Percentiles rank a stretch among this genome's conserved stretches.
phyloP scores from a whole-genome alignment of 106 monocot species.

The Platanthera guangdongensis region DNA sequence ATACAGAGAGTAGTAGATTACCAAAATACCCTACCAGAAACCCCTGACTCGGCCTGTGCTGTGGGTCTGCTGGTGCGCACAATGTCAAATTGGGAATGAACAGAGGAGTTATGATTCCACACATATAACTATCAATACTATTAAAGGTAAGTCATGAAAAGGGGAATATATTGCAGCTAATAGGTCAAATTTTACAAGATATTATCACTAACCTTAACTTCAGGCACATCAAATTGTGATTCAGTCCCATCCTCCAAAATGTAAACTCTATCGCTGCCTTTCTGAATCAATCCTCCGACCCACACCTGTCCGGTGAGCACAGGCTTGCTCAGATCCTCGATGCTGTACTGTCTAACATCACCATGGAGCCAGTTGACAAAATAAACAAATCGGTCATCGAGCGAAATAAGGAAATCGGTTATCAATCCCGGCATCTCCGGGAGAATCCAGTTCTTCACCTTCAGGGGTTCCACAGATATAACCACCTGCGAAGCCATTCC shows the following conservation, averaged over 20 bases:
- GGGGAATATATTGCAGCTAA: too few relatives aligned
- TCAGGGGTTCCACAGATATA: slow-evolving; percentile 60
- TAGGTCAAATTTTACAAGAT: neutral
- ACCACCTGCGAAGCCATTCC: slow-evolving; percentile 31
- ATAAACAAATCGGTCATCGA: slow-evolving; percentile 85
- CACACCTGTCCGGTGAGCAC: slow-evolving; percentile 83
- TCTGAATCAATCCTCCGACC: slow-evolving; percentile 86
- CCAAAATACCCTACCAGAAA: too few relatives aligned
- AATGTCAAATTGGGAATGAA: too few relatives aligned
- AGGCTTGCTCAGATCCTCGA: slow-evolving; percentile 73
- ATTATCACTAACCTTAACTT: slow-evolving; percentile 42
- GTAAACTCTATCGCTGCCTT: slow-evolving; percentile 57
- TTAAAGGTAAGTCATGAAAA: too few relatives aligned
- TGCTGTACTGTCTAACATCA: slow-evolving; percentile 90
- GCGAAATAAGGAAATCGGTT: slow-evolving; percentile 91
- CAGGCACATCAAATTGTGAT: slow-evolving; percentile 64
- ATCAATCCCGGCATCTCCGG: slow-evolving; percentile 97
- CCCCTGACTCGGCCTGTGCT: too few relatives aligned
- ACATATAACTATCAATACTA: too few relatives aligned
- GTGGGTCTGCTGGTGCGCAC: too few relatives aligned
- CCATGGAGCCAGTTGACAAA: slow-evolving; percentile 97
- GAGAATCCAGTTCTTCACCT: slow-evolving; percentile 93
- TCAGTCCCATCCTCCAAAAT: slow-evolving; percentile 59
- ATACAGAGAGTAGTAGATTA: too few relatives aligned
- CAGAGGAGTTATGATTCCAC: too few relatives aligned